Conservation (phyloP, 768 basidiomycete genomes). For the Calocybe cyanea region DNA sequence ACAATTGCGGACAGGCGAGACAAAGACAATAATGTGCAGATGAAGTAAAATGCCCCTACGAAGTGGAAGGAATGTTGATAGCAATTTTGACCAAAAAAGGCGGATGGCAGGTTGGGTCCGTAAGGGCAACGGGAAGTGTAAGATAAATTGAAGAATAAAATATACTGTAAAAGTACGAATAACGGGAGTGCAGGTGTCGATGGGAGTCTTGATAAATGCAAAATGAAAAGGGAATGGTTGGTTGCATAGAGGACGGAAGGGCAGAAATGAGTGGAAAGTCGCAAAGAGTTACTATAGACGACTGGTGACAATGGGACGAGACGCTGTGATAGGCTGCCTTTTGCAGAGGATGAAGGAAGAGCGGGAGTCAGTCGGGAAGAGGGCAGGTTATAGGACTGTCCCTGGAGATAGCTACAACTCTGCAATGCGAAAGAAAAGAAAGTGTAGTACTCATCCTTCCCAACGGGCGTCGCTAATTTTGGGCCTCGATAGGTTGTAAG, state of each 20-base stretch:
- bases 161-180: conserved; percentile 61
- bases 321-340: conserved; percentile 23
- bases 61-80: conserved; percentile 11
- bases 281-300: conserved; percentile 37
- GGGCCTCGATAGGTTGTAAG: conserved; percentile 43
- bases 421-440: conserved; percentile 13
- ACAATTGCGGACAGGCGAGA: conserved; percentile 16
- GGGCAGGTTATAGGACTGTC: conserved; percentile 34
- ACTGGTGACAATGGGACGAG: conserved; percentile 28
- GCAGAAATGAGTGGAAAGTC: conserved; percentile 38
- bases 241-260: conserved; percentile 53
- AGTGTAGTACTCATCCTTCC: conserved; percentile 21
- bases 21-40: conserved; percentile 40
- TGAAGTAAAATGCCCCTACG: conserved; percentile 25
- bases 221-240: conserved; percentile 39
- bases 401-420: conserved; percentile 10
- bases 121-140: conserved; percentile 32
- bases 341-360: conserved; percentile 24
- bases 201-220: conserved; percentile 38
- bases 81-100: conserved; percentile 28
- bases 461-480: conserved; percentile 21
- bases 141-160: conserved; percentile 85
- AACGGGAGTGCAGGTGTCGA: conserved; percentile 49
- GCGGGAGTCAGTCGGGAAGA: conserved; percentile 17
- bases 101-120: conserved; percentile 31